Evolutionary conservation across 2,329 filamentous ascomycete species (phyloP).

Genomic region (Fusarium pseudoanthophilum): DNA sequence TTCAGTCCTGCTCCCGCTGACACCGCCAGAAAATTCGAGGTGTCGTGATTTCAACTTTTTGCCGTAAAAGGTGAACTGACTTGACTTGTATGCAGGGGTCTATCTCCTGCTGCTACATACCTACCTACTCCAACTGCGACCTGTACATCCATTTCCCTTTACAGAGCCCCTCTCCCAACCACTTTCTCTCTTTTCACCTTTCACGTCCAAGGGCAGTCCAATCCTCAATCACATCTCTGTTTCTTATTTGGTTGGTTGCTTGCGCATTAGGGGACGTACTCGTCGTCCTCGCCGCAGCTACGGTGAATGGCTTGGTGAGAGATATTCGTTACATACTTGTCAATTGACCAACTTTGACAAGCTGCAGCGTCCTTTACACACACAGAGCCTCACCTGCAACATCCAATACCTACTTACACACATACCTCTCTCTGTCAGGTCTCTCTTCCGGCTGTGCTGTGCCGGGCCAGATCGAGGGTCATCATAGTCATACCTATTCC

Average conservation of each 20-base stretch:
- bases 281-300: conserved; percentile 23
- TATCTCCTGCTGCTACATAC: not conserved
- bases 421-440: not conserved
- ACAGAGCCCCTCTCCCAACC: conserved; percentile 39
- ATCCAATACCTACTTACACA: not conserved
- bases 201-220: conserved; percentile 10
- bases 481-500: conserved; percentile 10
- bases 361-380: conserved; percentile 7
- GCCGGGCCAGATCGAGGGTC: not conserved
- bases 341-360: conserved; percentile 25
- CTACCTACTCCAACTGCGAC: conserved; percentile 4
- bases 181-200: conserved; percentile 29
- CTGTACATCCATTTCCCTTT: conserved; percentile 19
- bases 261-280: conserved; percentile 26
- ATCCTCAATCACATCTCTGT: conserved; percentile 29
- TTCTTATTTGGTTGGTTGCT: conserved; percentile 18
- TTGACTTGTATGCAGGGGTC: conserved; percentile 25
- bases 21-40: conserved; percentile 18
- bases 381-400: conserved; percentile 25
- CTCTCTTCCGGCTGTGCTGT: not conserved
- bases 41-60: conserved; percentile 23
- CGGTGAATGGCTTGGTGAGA: conserved; percentile 36
- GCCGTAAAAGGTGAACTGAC: not conserved
- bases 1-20: conserved; percentile 8
- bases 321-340: conserved; percentile 8